Evolutionary conservation across 768 basidiomycete genomes (phyloP).

Genomic region (Gymnopilus dilepis): DNA sequence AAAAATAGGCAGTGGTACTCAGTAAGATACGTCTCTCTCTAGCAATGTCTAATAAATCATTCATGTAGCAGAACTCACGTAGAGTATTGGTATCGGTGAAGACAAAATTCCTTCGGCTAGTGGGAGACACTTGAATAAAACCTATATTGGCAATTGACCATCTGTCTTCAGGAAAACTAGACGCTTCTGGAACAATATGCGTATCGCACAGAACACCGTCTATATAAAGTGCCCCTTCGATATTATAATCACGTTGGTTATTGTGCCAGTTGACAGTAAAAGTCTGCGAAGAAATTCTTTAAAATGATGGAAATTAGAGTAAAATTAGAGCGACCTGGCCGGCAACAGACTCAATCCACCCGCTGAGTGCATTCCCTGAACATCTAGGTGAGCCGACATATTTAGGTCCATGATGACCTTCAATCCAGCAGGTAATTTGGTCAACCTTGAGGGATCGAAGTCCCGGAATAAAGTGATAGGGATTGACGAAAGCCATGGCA

Average conservation of each 20-base stretch:
- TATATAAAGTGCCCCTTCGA: constrained; percentile 29
- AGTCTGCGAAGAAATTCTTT: constrained; percentile 17
- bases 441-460: background rate
- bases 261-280: constrained; percentile 36
- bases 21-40: background rate
- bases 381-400: background rate
- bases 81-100: constrained; percentile 33
- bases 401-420: constrained; percentile 1
- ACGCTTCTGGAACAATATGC: constrained; percentile 33
- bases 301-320: background rate
- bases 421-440: constrained; percentile 12
- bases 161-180: constrained; percentile 23
- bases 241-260: constrained; percentile 21
- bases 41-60: background rate
- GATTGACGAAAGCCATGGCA: constrained; percentile 2
- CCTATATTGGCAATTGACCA: constrained; percentile 31
- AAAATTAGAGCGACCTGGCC: constrained; percentile 1
- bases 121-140: constrained; percentile 35
- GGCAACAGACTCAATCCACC: constrained; percentile 11
- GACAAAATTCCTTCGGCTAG: constrained; percentile 35
- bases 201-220: constrained; percentile 32
- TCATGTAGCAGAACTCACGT: constrained; percentile 20
- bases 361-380: constrained; percentile 2
- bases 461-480: constrained; percentile 6
- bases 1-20: background rate